These are phyloP conservation scores for Xerophyta viscosa DNA, from an alignment of 106 monocot genomes.

Conservation along the genomic window DNA sequence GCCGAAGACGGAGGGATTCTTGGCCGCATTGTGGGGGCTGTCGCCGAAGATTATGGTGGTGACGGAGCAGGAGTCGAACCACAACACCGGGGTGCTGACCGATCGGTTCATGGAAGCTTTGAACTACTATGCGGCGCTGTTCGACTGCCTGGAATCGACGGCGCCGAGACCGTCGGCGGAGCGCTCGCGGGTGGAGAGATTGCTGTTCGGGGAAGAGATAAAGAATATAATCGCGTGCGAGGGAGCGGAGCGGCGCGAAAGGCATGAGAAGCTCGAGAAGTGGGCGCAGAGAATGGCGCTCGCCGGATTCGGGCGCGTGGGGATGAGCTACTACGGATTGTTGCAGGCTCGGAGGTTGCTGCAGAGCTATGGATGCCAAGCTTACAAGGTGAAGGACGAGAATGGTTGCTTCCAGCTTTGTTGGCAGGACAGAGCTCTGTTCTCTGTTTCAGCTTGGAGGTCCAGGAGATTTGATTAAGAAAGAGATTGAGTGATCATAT, in stretches of 20 bases:
- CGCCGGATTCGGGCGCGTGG: constrained; percentile 41
- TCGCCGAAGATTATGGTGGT: constrained; percentile 73
- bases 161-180: constrained; percentile 19
- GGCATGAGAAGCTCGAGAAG: constrained; percentile 61
- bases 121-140: constrained; percentile 88
- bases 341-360: constrained; percentile 47
- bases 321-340: constrained; percentile 36
- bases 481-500: not conserved
- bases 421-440: constrained; percentile 60
- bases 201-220: constrained; percentile 67
- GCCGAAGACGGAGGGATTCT: constrained; percentile 34
- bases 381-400: constrained; percentile 44
- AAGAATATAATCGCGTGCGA: constrained; percentile 57
- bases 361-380: constrained; percentile 40
- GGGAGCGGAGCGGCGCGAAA: constrained; percentile 57
- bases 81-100: constrained; percentile 37
- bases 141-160: constrained; percentile 78
- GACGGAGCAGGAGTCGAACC: constrained; percentile 76
- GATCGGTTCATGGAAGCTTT: constrained; percentile 81
- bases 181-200: constrained; percentile 47
- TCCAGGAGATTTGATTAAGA: constrained; percentile 37
- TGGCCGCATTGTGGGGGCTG: constrained; percentile 38
- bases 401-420: constrained; percentile 41
- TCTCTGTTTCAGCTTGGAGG: constrained; percentile 65
- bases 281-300: constrained; percentile 43